A percentile compares a stretch with the other conserved stretches of the same genome.
Evolutionary conservation across 1,284 basidiomycete genomes (phyloP).

Genomic region (Puccinia polysora): DNA sequence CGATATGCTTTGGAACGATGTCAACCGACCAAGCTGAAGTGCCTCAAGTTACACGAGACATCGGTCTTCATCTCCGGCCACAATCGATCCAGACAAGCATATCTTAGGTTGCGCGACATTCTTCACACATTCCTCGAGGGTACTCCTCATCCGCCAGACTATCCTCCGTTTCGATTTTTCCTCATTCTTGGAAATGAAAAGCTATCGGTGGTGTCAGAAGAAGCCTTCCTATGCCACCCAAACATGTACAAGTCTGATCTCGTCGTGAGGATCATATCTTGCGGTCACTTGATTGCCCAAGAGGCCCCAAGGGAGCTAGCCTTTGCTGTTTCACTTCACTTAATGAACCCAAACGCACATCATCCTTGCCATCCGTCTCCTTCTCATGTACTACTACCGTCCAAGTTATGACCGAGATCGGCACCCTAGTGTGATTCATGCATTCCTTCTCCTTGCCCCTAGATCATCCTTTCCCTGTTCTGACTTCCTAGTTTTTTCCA

Average conservation of each 20-base stretch:
- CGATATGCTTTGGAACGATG: conserved; percentile 59
- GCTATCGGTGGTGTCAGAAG: not conserved
- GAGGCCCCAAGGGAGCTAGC: conserved; percentile 46
- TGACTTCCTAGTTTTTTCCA: no score
- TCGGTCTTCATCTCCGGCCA: conserved; percentile 46
- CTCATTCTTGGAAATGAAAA: not conserved
- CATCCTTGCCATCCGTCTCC: no score
- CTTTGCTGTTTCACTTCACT: no score
- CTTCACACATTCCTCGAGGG: not conserved
- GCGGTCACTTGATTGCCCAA: conserved; percentile 49
- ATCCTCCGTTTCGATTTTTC: not conserved
- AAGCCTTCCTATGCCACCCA: not conserved
- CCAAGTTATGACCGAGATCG: no score
- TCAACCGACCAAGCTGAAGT: conserved; percentile 46
- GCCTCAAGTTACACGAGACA: conserved; percentile 50
- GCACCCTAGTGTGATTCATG: no score
- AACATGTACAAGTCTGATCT: not conserved
- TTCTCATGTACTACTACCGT: no score
- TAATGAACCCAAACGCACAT: no score
- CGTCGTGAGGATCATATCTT: not conserved
- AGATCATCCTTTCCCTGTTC: no score
- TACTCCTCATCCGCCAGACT: not conserved
- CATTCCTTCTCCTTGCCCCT: no score
- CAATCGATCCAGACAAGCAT: conserved; percentile 40
- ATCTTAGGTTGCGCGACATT: not conserved